These are phyloP conservation scores for Hericium alpestre DNA, from an alignment of 768 basidiomycete species.

Conservation along the genomic window DNA sequence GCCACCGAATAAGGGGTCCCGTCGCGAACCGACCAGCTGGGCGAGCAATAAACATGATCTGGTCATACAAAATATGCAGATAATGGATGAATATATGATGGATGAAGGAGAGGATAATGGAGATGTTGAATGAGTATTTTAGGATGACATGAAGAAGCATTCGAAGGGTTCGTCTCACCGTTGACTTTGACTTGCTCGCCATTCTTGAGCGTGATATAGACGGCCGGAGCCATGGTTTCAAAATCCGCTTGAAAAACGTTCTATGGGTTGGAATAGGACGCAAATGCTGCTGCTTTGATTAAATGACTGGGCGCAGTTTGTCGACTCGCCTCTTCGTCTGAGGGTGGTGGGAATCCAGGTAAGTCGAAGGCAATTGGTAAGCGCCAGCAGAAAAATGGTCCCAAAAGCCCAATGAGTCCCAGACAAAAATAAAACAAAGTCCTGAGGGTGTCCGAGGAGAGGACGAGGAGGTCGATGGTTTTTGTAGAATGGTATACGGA, in stretches of 20 bases:
- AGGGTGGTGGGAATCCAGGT: neutral
- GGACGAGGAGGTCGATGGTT: neutral
- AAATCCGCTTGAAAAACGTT: neutral
- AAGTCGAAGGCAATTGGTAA: neutral
- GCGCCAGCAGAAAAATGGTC: neutral
- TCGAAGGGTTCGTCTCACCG: slow-evolving; percentile 40
- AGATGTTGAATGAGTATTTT: neutral
- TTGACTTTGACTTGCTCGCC: slow-evolving; percentile 80
- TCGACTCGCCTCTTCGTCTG: neutral
- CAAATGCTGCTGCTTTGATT: neutral
- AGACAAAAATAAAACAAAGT: no score
- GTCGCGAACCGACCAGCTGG: slow-evolving; percentile 84
- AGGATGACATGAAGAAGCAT: slow-evolving; percentile 1
- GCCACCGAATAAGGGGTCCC: slow-evolving; percentile 93
- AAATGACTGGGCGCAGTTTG: neutral
- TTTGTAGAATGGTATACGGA: slow-evolving; percentile 1
- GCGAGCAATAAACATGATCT: slow-evolving; percentile 98
- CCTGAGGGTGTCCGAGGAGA: neutral
- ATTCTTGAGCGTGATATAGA: slow-evolving; percentile 55
- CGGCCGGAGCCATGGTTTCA: slow-evolving; percentile 26
- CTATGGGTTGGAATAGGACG: neutral
- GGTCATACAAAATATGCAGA: slow-evolving; percentile 16
- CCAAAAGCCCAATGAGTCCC: neutral
- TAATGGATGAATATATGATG: neutral
- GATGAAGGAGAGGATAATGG: neutral